These are phyloP conservation scores for Rhodocollybia butyracea DNA, from an alignment of 768 basidiomycete genomes.

Conservation along the genomic window DNA sequence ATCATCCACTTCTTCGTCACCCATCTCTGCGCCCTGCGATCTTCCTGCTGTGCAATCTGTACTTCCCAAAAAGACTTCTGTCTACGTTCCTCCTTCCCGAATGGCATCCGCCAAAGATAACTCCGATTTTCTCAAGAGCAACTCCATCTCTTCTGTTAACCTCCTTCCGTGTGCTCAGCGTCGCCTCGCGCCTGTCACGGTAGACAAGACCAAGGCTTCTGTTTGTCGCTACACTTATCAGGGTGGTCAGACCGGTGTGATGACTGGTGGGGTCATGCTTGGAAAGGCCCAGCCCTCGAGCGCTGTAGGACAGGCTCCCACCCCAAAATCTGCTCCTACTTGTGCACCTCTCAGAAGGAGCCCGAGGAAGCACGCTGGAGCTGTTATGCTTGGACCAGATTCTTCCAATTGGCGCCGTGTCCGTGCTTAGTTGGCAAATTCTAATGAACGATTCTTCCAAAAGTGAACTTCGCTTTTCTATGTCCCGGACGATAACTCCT, in stretches of 20 bases:
- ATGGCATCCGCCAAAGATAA: no score
- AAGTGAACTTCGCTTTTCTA: not conserved
- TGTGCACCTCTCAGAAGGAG: not conserved
- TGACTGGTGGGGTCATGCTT: constrained; percentile 7
- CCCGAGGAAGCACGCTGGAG: not conserved
- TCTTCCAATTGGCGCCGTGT: not conserved
- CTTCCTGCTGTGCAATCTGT: no score
- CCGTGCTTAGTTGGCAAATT: not conserved
- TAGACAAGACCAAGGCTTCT: not conserved
- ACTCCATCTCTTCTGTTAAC: not conserved
- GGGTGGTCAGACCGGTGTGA: constrained; percentile 4
- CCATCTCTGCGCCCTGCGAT: not conserved
- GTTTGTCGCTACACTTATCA: not conserved
- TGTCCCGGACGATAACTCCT: not conserved
- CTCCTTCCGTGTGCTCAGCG: not conserved
- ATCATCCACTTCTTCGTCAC: not conserved
- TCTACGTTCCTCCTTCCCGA: not conserved
- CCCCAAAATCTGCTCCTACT: not conserved
- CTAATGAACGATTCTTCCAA: no score
- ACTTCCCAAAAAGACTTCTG: not conserved
- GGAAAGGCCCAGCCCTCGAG: not conserved
- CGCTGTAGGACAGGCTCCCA: no score
- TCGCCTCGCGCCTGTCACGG: not conserved
- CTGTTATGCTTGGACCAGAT: not conserved
- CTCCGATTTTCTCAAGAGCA: not conserved